Conservation (phyloP, 225 moss, liverwort and hornwort species). For the Physcomitrellopsis africana region DNA sequence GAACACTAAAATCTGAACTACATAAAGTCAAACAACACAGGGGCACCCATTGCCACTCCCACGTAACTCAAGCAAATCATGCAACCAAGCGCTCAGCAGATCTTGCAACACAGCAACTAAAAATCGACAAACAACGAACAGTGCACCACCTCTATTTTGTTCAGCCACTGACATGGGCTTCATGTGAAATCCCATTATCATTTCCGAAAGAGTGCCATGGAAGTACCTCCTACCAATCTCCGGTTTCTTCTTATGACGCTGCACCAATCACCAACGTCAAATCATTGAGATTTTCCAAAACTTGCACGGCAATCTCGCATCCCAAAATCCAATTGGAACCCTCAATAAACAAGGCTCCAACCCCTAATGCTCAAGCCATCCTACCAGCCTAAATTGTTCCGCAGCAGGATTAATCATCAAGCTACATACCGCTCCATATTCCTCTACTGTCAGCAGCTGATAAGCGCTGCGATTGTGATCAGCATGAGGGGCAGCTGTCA, state of each 20-base stretch:
- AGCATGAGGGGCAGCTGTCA: conserved; percentile 76
- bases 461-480: conserved; percentile 57
- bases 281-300: neutral
- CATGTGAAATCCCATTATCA: conserved; percentile 68
- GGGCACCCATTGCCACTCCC: neutral
- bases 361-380: too few relatives aligned
- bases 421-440: conserved; percentile 74
- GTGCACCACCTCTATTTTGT: conserved; percentile 54
- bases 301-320: neutral
- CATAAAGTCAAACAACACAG: neutral
- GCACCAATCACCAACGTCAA: conserved; percentile 30
- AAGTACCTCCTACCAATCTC: conserved; percentile 72
- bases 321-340: neutral
- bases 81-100: neutral
- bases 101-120: neutral
- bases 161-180: conserved; percentile 55
- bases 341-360: neutral
- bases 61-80: neutral
- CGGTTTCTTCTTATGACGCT: conserved; percentile 84
- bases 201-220: conserved; percentile 64
- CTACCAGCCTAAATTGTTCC: too few relatives aligned
- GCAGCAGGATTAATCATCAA: neutral
- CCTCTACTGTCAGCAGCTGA: conserved; percentile 70
- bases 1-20: too few relatives aligned
- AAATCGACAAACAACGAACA: neutral